Base-by-base conservation (phyloP, 129 eudicot species). In the Apium graveolens region DNA sequence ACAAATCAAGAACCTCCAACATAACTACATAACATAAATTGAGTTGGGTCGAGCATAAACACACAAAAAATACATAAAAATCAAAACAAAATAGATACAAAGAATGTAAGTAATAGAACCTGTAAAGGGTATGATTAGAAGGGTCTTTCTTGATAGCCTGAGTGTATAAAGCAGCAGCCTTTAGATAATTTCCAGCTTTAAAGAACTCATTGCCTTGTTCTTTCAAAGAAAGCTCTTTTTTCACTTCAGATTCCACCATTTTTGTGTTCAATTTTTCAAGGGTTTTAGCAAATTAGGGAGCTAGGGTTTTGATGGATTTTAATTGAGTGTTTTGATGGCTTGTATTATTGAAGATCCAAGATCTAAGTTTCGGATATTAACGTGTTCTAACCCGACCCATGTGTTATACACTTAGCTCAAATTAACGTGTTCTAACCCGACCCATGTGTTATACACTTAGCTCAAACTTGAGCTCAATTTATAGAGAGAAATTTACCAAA, bases 151-250 rank as follows among this genome's bases (percentile, higher is more conserved):
- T 94, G 81, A 94, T 94, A 82, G 98, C 97, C 77, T 91, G 98
- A 81, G 98, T 94, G 85, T 94, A 94, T 29, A 94, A 75, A 78
- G 98, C 98, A 84, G 98, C 98, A 34, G 98, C 98, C 86, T 94
- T 94, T 46, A 94, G 88, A 72, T 87, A 94, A 78, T 91, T 94
- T 17, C 98, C 97, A 20, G 96, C 87, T 90, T 94, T 94, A 86
- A 91, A 94, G 79, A 89, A 90, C 34, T 83, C 89, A 85, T 94
- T 94, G 57, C 98, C 98, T 80, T 91, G 86, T 78, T 91, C 97
- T 83, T 94, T 94, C 80, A 94, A 74, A n/a, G 97, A 85, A 20
- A 75, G 77, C 74, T 51, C 76, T n/a, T 42, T 79, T 55, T 82
- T 82, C 53, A 79, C 57, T 70, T 79, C 82, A 53, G 96, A 85